Percentiles rank a stretch among this genome's conserved stretches.
Conservation (phyloP, 2,329 filamentous ascomycete species). For the Rutstroemia sydowiana region DNA sequence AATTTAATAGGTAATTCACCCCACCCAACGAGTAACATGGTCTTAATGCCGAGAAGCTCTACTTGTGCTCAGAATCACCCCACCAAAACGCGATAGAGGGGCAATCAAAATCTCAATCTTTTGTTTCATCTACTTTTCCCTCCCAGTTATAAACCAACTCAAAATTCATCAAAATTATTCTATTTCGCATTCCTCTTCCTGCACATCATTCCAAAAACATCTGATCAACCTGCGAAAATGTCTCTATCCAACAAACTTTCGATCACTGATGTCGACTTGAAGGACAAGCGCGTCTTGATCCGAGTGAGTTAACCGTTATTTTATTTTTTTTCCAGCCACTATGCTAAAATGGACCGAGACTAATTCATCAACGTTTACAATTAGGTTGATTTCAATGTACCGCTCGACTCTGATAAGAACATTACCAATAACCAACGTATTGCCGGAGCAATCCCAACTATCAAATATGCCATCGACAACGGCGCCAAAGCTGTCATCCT, state of each 20-base stretch:
- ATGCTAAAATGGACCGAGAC: conserved; percentile 3
- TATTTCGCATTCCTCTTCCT: background rate
- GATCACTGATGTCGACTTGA: conserved; percentile 92
- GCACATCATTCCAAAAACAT: background rate
- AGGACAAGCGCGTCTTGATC: conserved; percentile 97
- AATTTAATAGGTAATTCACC: background rate
- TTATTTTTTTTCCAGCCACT: background rate
- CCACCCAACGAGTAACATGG: background rate
- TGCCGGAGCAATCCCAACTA: conserved; percentile 87
- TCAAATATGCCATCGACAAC: conserved; percentile 87
- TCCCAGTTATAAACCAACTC: conserved; percentile 4
- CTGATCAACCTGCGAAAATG: conserved; percentile 46
- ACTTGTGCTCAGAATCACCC: conserved; percentile 17
- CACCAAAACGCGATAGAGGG: conserved; percentile 20
- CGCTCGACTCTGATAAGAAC: conserved; percentile 85
- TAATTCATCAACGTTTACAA: conserved; percentile 17
- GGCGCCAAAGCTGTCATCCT: conserved; percentile 88
- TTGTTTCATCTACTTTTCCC: conserved; percentile 17
- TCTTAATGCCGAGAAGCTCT: conserved; percentile 4
- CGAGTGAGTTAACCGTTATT: conserved; percentile 58
- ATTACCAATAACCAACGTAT: conserved; percentile 99
- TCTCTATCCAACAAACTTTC: conserved; percentile 98
- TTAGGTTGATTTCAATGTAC: conserved; percentile 99
- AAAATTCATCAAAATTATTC: background rate
- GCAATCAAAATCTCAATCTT: conserved; percentile 14